phyloP scores from a whole-genome alignment of 2,329 filamentous ascomycete genomes.

The Hymenoscyphus occultus region DNA sequence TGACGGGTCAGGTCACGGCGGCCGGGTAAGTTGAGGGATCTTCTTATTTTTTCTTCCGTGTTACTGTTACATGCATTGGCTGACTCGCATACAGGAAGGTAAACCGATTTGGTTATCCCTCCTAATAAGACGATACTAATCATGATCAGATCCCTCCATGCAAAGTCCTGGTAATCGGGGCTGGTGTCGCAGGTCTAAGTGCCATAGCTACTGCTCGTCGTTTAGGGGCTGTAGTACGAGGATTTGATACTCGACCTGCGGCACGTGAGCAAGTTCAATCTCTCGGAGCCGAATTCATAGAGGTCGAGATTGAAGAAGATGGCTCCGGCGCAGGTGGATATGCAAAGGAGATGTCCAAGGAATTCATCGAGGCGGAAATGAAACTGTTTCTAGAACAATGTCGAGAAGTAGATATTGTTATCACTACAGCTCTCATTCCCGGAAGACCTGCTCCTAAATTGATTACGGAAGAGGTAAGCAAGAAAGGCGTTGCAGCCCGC shows the following conservation, averaged over 20 bases:
- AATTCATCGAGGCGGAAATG: constrained; percentile 91
- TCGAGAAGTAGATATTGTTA: constrained; percentile 84
- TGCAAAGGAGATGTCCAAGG: constrained; percentile 90
- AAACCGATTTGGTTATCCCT: constrained; percentile 13
- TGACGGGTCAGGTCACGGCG: constrained; percentile 87
- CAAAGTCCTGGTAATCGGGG: constrained; percentile 87
- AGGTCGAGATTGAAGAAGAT: constrained; percentile 81
- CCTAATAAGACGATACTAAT: constrained; percentile 10
- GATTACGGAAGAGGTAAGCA: constrained; percentile 64
- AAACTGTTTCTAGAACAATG: constrained; percentile 86
- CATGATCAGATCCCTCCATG: constrained; percentile 73
- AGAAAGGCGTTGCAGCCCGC: background rate
- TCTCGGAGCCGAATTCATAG: constrained; percentile 83
- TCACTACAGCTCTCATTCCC: constrained; percentile 89
- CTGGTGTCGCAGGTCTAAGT: constrained; percentile 83
- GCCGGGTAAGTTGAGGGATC: constrained; percentile 54
- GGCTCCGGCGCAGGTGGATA: constrained; percentile 83
- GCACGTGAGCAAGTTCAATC: constrained; percentile 88
- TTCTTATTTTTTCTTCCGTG: background rate
- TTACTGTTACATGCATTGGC: constrained; percentile 19
- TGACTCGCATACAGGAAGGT: constrained; percentile 34
- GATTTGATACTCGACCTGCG: constrained; percentile 87
- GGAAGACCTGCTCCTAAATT: constrained; percentile 79
- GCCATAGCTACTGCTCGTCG: constrained; percentile 83
- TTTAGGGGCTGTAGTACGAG: constrained; percentile 84